Conservation (phyloP, 1,139 yeast genomes). For the Candida sp. region DNA sequence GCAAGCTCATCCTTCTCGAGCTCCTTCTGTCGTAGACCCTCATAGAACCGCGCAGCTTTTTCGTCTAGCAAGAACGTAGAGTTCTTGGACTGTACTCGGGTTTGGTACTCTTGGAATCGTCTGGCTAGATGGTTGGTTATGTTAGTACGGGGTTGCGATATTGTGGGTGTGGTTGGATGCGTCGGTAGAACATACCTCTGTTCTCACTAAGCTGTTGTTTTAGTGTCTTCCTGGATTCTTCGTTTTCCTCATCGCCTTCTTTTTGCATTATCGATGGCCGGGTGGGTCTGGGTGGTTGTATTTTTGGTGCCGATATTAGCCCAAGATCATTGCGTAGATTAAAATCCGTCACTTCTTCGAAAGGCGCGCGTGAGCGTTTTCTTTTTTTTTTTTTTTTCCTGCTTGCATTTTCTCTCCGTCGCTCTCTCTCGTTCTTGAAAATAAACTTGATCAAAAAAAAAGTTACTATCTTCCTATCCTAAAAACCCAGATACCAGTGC, state of each 20-base stretch:
- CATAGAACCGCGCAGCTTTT: slow-evolving; percentile 31
- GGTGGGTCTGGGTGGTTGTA: not conserved
- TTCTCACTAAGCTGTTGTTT: slow-evolving; percentile 42
- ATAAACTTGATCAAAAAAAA: not conserved
- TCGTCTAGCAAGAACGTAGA: slow-evolving; percentile 41
- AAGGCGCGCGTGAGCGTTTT: not conserved
- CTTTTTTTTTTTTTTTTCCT: not conserved
- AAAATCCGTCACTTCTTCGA: not conserved
- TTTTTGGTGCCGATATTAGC: not conserved
- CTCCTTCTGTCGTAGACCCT: slow-evolving; percentile 22
- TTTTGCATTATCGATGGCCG: slow-evolving; percentile 2
- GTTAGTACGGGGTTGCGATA: slow-evolving; percentile 14
- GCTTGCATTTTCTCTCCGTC: not conserved
- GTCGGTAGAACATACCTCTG: slow-evolving; percentile 25
- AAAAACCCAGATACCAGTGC: no score
- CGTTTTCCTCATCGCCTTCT: slow-evolving; percentile 13
- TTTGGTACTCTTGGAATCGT: slow-evolving; percentile 36
- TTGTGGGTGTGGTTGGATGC: not conserved
- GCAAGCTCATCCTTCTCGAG: slow-evolving; percentile 16
- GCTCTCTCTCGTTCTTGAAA: not conserved
- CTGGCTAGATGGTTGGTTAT: slow-evolving; percentile 17
- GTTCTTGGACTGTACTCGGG: slow-evolving; percentile 37
- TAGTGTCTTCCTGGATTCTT: slow-evolving; percentile 32
- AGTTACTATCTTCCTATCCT: no score
- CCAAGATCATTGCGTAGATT: not conserved